Evolutionary conservation across 1,284 basidiomycete genomes (phyloP), one percentile per base, ranked within the genome.

Genomic region (Ceratobasidium sp.): DNA sequence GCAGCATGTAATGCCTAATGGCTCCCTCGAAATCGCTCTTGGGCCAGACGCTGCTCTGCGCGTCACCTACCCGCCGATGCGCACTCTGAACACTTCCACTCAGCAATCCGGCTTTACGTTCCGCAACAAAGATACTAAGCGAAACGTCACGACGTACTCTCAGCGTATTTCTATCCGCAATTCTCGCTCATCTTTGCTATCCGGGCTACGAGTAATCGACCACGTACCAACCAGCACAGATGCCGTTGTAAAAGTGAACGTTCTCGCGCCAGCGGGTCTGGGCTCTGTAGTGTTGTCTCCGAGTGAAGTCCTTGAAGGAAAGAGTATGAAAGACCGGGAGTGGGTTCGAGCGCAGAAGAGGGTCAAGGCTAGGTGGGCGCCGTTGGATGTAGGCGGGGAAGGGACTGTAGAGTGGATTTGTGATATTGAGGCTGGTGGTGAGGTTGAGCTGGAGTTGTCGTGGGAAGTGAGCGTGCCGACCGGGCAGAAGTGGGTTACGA

Each of bases 131-230:
- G 48, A 62, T 8, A 50, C 66, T 47, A 77, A 78, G 65, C 66
- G 71, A 14, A 62, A 71, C 24, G 73, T 67, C 22, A 77, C 76
- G 2, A 57, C 76, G 8, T 77, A 71, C 73, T 59, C 74, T 22
- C 79, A 80, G 50, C 66, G 74, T 29, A 78, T 80, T 41, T 67
- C 75, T 24, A 53, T 80, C 36, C 78, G 77, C 50, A 80, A 80
- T 56, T 76, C 78, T 0, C 78, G 78, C 14, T 27, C 36, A 19
- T 51, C 62, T 2, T 29, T 54, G 14, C 44, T 79, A 15, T 59
- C 59, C 1, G 50, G 65, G 17, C 64, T 80, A 7, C 53, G 79
- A 56, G 65, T 79, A 7, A 69, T 73, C n/a, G 79, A 79, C 45
- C 77, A 77, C 29, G 73, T 79, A 17, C 79, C 79, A 11, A 60